Evolutionary conservation across 2,329 filamentous ascomycete species (phyloP), one percentile per base, ranked within the genome.

Genomic region (Fusarium tuaranense): DNA sequence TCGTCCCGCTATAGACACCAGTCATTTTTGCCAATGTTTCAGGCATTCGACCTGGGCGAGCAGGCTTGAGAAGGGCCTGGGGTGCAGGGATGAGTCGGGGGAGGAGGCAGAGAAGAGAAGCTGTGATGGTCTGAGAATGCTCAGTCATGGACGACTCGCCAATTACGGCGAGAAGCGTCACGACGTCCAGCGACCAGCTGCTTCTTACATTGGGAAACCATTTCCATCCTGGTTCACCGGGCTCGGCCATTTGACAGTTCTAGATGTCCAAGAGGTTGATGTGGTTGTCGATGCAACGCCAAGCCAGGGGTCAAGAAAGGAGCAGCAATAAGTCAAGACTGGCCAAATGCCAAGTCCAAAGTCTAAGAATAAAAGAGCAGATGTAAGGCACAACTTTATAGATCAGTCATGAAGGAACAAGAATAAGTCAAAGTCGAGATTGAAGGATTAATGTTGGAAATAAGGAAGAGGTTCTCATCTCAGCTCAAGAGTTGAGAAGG

Each of bases 31-130:
- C 88, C 18, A 84, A 83, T 18, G 86, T 85, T 71, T 88, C 86
- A 53, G 90, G 90, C 78, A 92, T 86, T 53, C 89, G 86, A 32
- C 83, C 83, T 9, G 89, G 89, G 4, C 90, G 86, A 25, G 84
- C 82, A 12, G 89, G 86, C 68, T 89, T 89, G 57, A 92, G 82
- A n/a, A 92, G 84, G 57, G 88, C 88, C 80, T 92, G 90, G 1
- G 90, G 90, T 2, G 90, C 90, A 10, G 90, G 90, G 32, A 92
- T 86, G 62, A 92, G 86, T 59, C 90, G 87, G 32, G 90, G 90
- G 5, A 92, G 83, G 44, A 89, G 84, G 73, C 88, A 90, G 38
- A 89, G 84, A 70, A 86, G 84, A 12, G 88, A 89, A n/a, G 89
- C 86, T 3, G 89, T 91, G 71, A 91, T 86, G 61, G 88, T 85